phyloP scores from a whole-genome alignment of 768 basidiomycete species.

The Hirschioporus abietinus region DNA sequence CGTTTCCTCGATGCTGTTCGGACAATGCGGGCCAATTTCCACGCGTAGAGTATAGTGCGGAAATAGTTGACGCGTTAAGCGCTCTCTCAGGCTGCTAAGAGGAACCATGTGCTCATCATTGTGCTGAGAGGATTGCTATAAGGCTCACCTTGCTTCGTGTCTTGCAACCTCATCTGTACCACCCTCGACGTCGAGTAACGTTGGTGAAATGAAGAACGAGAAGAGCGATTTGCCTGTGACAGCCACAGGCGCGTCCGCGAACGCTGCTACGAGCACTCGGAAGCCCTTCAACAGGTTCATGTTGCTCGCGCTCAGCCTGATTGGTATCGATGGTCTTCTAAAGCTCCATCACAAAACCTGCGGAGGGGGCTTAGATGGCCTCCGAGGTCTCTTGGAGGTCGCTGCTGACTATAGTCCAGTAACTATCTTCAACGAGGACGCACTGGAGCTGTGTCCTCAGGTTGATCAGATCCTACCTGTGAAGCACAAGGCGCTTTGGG shows the following conservation, averaged over 20 bases:
- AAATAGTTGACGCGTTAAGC: neutral
- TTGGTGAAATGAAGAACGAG: neutral
- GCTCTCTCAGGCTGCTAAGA: neutral
- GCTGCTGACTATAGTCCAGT: neutral
- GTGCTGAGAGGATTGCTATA: neutral
- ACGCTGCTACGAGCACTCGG: neutral
- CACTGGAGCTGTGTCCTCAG: conserved; percentile 29
- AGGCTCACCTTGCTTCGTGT: neutral
- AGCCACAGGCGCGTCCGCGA: neutral
- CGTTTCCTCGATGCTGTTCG: neutral
- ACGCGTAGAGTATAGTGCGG: neutral
- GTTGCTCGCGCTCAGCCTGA: neutral
- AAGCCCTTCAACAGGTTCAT: neutral
- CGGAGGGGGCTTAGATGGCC: neutral
- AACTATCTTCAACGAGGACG: neutral
- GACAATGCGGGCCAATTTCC: neutral
- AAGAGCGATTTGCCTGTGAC: neutral
- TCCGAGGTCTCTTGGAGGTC: neutral
- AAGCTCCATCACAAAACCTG: neutral
- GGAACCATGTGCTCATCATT: neutral
- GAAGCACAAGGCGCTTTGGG: conserved; percentile 30
- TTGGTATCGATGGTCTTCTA: neutral
- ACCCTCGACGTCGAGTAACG: neutral
- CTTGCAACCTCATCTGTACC: neutral
- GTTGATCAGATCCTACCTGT: conserved; percentile 26